Evolutionary conservation across 2,329 filamentous ascomycete genomes (phyloP), one percentile per base, ranked within the genome.

Genomic region (Orbilia blumenaviensis): DNA sequence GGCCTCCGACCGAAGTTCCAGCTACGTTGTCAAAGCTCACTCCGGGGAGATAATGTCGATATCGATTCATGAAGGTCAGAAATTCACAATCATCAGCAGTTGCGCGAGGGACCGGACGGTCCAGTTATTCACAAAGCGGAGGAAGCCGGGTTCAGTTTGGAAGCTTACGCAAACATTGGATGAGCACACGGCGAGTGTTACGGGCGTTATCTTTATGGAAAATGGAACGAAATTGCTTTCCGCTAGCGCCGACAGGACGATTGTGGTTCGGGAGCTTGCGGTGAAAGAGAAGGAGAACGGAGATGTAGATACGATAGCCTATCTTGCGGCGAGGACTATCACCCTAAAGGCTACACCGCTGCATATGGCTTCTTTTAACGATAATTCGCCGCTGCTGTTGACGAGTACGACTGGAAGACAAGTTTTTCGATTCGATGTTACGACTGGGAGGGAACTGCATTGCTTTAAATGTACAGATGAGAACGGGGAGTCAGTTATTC

Each of bases 21-120:
- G 89, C 1, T 88, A 91, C 69, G 90, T 92, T 78, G 90, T 90
- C 44, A 95, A 96, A 81, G 95, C 94, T 27, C 95, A 99, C 81
- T 88, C 91, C 3, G 90, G 89, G 6, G 93, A 97, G 80, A 91
- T 96, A 77, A 92, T 92, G 41, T 91, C 91, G 79, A 90, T 98
- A 79, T 88, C 90, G 18, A 86, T 96, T 3, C 89, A 89, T 80
- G 88, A 92, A 79, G 86, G 86, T 48, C 85, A 87, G 0, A 85
- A 87, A 0, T 86, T 84, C 52, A 87, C 89, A 36, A 85, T 97
- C 50, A 86, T 98, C 79, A 94, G 92, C 16, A 93, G 90, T 9
- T 94, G 91, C 81, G 92, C 93, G 36, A 88, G 95, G 78, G 95
- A 99, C 83, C 90, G 95, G 60, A 97, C 91, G n/a, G 88, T 94